Percentiles rank a stretch among this genome's conserved stretches.
Conservation (phyloP, 2,329 filamentous ascomycete genomes). For the Emergomyces orientalis region DNA sequence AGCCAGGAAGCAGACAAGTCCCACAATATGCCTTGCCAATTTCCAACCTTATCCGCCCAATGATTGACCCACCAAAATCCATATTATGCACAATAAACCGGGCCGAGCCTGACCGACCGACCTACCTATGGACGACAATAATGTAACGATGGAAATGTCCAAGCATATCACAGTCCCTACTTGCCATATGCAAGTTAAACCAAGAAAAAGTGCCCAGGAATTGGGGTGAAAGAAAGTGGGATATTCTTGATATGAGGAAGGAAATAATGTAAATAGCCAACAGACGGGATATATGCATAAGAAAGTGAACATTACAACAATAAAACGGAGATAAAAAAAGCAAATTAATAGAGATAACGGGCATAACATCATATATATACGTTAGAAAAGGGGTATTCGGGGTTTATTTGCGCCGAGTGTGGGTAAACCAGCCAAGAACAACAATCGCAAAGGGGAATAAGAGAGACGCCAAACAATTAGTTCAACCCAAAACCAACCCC, state of each 20-base stretch:
- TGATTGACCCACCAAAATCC: background rate
- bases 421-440: background rate
- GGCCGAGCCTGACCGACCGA: background rate
- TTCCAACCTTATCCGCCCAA: background rate
- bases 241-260: background rate
- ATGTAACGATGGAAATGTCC: background rate
- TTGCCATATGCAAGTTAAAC: background rate
- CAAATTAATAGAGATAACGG: background rate
- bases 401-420: background rate
- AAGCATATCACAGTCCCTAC: background rate
- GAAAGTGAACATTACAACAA: background rate
- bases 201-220: background rate
- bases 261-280: background rate
- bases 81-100: background rate
- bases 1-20: background rate
- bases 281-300: background rate
- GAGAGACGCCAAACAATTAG: background rate
- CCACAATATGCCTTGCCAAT: background rate
- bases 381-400: background rate
- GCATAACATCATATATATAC: slow-evolving; percentile 1
- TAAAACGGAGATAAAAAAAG: background rate
- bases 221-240: background rate
- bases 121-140: background rate
- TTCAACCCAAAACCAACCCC: background rate
- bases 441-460: background rate